Percentiles rank a stretch among this genome's conserved stretches.
These are phyloP conservation scores for Pascua sp. DNA, from an alignment of 1,284 basidiomycete species.

Conservation along the genomic window DNA sequence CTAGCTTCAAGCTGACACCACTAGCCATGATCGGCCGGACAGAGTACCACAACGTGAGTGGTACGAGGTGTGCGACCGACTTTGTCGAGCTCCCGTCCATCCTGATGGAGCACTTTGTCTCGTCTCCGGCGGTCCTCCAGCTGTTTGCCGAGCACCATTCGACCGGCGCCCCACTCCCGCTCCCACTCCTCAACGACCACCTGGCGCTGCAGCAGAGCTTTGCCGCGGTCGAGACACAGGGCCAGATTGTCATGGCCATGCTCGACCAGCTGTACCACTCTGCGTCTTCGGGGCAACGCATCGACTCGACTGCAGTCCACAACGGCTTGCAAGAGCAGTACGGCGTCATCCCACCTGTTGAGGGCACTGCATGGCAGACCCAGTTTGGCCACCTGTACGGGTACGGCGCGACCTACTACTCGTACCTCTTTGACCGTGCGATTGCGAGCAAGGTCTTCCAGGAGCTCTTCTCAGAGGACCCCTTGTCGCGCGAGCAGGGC, in stretches of 20 bases:
- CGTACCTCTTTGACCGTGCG: constrained; percentile 91
- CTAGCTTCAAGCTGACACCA: not conserved
- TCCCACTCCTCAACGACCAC: constrained; percentile 55
- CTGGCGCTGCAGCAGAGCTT: constrained; percentile 50
- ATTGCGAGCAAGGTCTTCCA: constrained; percentile 88
- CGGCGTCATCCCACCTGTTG: constrained; percentile 75
- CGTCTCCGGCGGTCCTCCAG: constrained; percentile 73
- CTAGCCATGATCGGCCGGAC: constrained; percentile 92
- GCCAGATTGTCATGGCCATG: constrained; percentile 83
- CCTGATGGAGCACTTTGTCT: constrained; percentile 94
- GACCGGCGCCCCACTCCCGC: constrained; percentile 66
- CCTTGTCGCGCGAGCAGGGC: constrained; percentile 63
- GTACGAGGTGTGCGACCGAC: constrained; percentile 97
- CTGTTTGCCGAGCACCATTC: constrained; percentile 63
- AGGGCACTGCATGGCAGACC: constrained; percentile 85
- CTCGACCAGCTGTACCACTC: constrained; percentile 92
- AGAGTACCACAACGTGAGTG: constrained; percentile 95
- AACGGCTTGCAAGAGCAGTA: constrained; percentile 63
- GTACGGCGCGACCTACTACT: constrained; percentile 97
- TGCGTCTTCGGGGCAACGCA: constrained; percentile 50
- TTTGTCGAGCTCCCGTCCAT: constrained; percentile 98
- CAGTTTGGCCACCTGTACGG: constrained; percentile 94
- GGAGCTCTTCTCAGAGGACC: constrained; percentile 64
- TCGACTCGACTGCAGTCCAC: constrained; percentile 69
- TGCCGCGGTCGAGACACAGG: constrained; percentile 70